Evolutionary conservation across 441 rosid genomes (phyloP), one percentile per base, ranked within the genome.

Genomic region (Jatropha podagrica): DNA sequence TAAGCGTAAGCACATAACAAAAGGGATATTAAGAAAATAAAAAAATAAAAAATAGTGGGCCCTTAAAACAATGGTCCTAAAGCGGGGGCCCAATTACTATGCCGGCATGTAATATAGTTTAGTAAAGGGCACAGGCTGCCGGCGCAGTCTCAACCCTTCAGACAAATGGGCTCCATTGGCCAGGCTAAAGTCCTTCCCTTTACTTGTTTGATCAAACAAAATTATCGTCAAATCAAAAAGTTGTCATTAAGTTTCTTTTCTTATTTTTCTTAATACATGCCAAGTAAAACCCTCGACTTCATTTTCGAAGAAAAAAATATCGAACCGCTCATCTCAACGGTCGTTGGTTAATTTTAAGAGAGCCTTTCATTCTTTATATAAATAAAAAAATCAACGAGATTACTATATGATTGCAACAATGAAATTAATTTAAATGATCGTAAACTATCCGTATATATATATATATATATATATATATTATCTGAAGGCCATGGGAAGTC

Each of bases 151-250:
- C 71, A 63, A 51, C 42, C 48, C 59, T 27, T 56, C 14, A n/a
- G 23, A 11, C 73, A 68, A 3, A 80, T 86, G 85, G 91, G 87
- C 69, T 80, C 84, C 81, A 68, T 20, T 12, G 72, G 71, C 81
- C 83, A 68, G 44, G 60, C 46, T 26, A 32, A 77, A 62, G 61
- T 59, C 62, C 56, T 55, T 1, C 11, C n/a, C 4, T 14, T 11
- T 13, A 15, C 10, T 15, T 20, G 23, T 55, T 56, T 41, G 12
- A 68, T 58, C 3, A 60, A 62, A 61, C 48, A 61, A 76, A 76
- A 69, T 62, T 55, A 72, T 60, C 58, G 54, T 55, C 58, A 64
- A 71, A 12, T 51, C 20, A 62, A 41, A 62, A 40, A 8, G 4
- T 4, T 55, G 18, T 15, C n/a, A 15, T 26, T 52, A 61, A 49